Conservation (phyloP, 176 grass and related monocot species). For the Phoenix roebelenii region DNA sequence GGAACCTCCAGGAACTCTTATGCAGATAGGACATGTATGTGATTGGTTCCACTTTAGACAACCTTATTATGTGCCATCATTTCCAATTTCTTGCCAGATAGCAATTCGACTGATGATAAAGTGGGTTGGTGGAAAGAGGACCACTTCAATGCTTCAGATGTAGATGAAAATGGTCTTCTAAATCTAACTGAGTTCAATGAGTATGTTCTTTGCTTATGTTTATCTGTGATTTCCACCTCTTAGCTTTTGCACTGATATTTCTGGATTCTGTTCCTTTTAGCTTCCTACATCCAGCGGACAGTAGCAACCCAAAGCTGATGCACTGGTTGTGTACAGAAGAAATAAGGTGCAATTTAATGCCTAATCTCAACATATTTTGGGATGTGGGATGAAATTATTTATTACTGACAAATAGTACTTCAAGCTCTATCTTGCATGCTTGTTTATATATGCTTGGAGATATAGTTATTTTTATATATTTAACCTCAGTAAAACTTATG, state of each 20-base stretch:
- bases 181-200: slow-evolving; percentile 88
- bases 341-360: slow-evolving; percentile 47
- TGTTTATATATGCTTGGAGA: too few species aligned
- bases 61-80: too few species aligned
- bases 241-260: slow-evolving; percentile 23
- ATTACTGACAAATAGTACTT: too few species aligned
- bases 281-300: slow-evolving; percentile 90
- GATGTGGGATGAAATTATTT: too few species aligned
- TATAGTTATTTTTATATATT: too few species aligned
- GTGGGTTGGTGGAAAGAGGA: slow-evolving; percentile 90
- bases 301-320: slow-evolving; percentile 61
- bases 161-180: slow-evolving; percentile 58
- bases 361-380: neutral
- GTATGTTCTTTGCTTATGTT: slow-evolving; percentile 34
- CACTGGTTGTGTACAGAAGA: slow-evolving; percentile 89
- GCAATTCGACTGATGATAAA: slow-evolving; percentile 65
- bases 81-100: slow-evolving; percentile 36
- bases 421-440: too few species aligned
- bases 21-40: too few species aligned
- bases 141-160: slow-evolving; percentile 75
- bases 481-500: too few species aligned
- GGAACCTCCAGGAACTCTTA: too few species aligned
- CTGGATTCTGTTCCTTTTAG: slow-evolving; percentile 26
- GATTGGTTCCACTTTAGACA: too few species aligned
- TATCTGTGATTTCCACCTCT: slow-evolving; percentile 15